Base-by-base conservation (phyloP, 2,329 filamentous ascomycete genomes). In the Nemania sp. region DNA sequence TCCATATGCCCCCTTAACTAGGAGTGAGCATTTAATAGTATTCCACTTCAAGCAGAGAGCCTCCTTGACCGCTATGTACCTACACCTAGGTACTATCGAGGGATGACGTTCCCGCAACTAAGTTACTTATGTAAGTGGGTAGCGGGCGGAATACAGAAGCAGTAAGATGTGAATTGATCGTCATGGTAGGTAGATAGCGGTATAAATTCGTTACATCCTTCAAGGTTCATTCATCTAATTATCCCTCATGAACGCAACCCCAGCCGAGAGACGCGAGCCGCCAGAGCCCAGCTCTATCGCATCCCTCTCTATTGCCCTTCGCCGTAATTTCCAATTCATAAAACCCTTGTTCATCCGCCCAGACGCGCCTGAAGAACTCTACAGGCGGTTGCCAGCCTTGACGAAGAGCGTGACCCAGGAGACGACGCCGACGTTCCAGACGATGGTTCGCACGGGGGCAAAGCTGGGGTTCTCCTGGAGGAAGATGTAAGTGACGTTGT, bases 401-500 rank as follows among this genome's bases (percentile, higher is more conserved):
- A 80, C 54, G 69, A 75, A 83, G 50, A 83, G 62, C 3, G 72
- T 64, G 46, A 75, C 47, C 42, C 74, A 73, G 15, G 75, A 54
- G 5, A 57, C 69, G 9, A 79, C 51, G 20, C 79, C 72, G 2
- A 64, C 57, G 2, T 66, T 50, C 79, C 79, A 83, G 15, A 70
- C 57, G 2, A 77, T 12, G 56, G 73, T 78, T 52, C 81, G 71
- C 43, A 81, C 11, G 2, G 66, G 66, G 6, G 75, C 74, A 20
- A 77, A 60, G 54, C 69, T 72, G 53, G 72, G 71, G 63, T 80
- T 77, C 13, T 76, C 76, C 65, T 79, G 77, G 48, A 82, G 67
- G 53, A 70, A 69, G 50, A 83, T 65, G 64, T 83, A 83, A 35
- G 74, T 65, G 60, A 74, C 63, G 71, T 78, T 77, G 72, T 78